Conservation (phyloP, 2,329 filamentous ascomycete genomes). For the Penicillium sp. region DNA sequence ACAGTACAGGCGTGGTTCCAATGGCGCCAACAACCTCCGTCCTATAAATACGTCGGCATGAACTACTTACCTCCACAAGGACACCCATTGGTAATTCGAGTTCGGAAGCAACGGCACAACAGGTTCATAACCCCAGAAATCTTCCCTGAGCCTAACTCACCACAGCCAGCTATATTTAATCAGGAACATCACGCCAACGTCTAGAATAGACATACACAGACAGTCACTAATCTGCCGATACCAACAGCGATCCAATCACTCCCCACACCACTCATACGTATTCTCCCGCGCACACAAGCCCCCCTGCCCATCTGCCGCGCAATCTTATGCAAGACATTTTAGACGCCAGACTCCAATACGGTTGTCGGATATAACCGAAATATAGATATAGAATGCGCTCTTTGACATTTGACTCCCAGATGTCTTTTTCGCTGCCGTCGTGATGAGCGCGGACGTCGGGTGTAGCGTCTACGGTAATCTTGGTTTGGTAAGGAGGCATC, state of each 20-base stretch:
- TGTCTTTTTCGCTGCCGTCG: background rate
- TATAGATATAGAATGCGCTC: background rate
- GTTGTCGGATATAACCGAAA: background rate
- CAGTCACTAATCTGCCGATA: background rate
- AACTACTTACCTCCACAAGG: background rate
- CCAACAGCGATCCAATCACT: background rate
- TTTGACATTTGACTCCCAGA: background rate
- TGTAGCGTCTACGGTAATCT: background rate
- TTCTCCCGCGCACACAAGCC: background rate
- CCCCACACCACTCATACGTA: background rate
- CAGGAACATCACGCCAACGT: background rate
- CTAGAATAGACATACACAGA: background rate
- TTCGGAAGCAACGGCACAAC: background rate
- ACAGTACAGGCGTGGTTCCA: background rate
- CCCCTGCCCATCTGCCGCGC: background rate
- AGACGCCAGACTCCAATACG: background rate
- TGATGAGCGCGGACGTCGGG: background rate
- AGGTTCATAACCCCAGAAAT: background rate
- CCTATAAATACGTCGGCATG: background rate
- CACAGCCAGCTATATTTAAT: background rate
- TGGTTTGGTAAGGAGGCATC: background rate
- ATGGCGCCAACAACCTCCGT: background rate
- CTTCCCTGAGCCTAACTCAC: background rate
- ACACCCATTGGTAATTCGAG: background rate
- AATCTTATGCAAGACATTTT: background rate